A percentile compares a stretch with the other conserved stretches of the same genome.
These are phyloP conservation scores for Microcos paniculata DNA, from an alignment of 345 rosid species.

Conservation along the genomic window DNA sequence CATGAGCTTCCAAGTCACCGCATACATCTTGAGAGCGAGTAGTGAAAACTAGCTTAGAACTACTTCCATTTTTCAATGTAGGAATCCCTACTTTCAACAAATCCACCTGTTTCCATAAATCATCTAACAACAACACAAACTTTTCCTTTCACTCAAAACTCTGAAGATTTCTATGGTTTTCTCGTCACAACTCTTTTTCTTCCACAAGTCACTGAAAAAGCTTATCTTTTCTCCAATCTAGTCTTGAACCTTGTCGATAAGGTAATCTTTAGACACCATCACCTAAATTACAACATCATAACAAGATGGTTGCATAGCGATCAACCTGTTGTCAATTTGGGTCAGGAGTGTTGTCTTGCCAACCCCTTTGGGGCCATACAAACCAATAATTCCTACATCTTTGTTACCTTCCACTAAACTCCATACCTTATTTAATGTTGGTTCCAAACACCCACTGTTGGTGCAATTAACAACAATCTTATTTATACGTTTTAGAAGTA, in stretches of 20 bases:
- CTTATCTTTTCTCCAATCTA: background rate
- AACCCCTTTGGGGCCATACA: no score
- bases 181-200: background rate
- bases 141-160: no score
- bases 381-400: no score
- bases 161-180: no score
- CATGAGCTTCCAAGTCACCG: no score
- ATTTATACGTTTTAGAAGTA: no score
- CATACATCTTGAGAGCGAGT: constrained; percentile 24
- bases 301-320: constrained; percentile 24
- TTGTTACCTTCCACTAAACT: background rate
- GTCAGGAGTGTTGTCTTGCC: no score
- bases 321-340: no score
- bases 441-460: constrained; percentile 4
- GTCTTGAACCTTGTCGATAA: background rate
- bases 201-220: background rate
- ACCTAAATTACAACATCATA: constrained; percentile 42
- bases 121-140: no score
- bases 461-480: no score
- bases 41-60: constrained; percentile 15
- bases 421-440: background rate
- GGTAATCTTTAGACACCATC: constrained; percentile 26
- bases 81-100: no score
- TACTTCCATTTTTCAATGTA: constrained; percentile 28
- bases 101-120: no score